phyloP scores from a whole-genome alignment of 2,329 filamentous ascomycete species.

The Chalaropsis ovoidea region DNA sequence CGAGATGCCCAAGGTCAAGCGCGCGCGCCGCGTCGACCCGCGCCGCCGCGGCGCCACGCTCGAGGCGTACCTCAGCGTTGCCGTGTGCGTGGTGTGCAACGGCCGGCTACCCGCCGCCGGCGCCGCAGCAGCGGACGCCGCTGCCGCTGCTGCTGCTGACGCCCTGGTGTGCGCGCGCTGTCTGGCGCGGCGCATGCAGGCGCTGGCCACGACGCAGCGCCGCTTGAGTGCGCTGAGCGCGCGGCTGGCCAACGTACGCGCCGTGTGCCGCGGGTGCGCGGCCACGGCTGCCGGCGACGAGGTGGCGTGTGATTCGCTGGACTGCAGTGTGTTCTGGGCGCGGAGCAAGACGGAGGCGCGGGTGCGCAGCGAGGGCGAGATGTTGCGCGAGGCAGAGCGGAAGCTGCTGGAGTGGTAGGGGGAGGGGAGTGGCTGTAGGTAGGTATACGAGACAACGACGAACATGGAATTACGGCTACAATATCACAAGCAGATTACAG shows the following conservation, averaged over 20 bases:
- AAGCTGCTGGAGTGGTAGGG: slow-evolving; percentile 33
- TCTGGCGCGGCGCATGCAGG: slow-evolving; percentile 51
- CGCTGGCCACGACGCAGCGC: slow-evolving; percentile 51
- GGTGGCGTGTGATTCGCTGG: slow-evolving; percentile 78
- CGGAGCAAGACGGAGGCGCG: slow-evolving; percentile 52
- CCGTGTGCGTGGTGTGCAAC: slow-evolving; percentile 67
- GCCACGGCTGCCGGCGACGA: slow-evolving; percentile 62
- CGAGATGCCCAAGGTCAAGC: slow-evolving; percentile 87
- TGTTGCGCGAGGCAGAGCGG: slow-evolving; percentile 31
- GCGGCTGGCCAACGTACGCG: slow-evolving; percentile 52
- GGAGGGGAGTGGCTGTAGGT: too few relatives aligned
- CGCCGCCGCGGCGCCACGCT: slow-evolving; percentile 45
- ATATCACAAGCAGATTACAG: too few relatives aligned
- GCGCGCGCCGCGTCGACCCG: slow-evolving; percentile 40
- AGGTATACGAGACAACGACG: too few relatives aligned
- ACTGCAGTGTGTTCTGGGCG: slow-evolving; percentile 87
- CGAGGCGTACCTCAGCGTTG: slow-evolving; percentile 84
- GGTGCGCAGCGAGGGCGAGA: slow-evolving; percentile 34
- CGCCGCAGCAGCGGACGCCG: neutral
- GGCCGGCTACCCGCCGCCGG: neutral
- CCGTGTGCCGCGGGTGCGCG: slow-evolving; percentile 71
- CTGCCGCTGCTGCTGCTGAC: neutral
- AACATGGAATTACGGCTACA: neutral
- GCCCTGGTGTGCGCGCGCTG: slow-evolving; percentile 27
- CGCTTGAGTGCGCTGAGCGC: slow-evolving; percentile 47